Evolutionary conservation across 106 monocot species (phyloP), one percentile per base, ranked within the genome.

Genomic region (Cymbidium sinense): DNA sequence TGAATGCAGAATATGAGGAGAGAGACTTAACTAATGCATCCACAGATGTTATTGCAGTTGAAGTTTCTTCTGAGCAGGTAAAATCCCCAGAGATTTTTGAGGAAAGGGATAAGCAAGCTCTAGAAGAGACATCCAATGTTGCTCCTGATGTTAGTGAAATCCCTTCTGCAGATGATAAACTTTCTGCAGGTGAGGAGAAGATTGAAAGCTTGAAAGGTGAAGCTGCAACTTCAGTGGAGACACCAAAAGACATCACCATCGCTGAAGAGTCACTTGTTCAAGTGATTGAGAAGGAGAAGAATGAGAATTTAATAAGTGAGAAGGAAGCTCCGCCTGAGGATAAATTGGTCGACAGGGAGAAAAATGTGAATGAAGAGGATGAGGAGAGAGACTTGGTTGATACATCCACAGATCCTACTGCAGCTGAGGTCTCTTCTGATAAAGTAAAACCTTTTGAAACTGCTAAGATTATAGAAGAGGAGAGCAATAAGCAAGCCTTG

Each of bases 201-300:
- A 43, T 39, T 80, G 80, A 75, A 58, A 80, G 8, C 71, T 39
- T 39, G 37, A 72, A 74, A 43, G 80, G 20, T 3, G 73, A 58
- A 15, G 80, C 51, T 5, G 29, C 43, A 70, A 21, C 17, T 70
- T 34, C 65, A 65, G 41, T 27, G 27, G 77, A 64, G 43, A 25
- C 33, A 23, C 50, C 50, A 33, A 72, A 79, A 52, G 79, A 47
- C 13, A 47, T 47, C 13, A 47, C 13, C 47, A 13, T 13, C 11
- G 13, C 13, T 2, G 13, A 47, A 47, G 47, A 47, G 47, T 47
- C 13, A 13, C 29, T 5, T 69, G 69, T 34, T 15, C 29, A 69
- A 69, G 69, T 34, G 33, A 69, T 17, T 34, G 69, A 47, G 11
- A 13, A 31, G 28, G 2, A n/a, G 18, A n/a, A 18, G 5, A 54